Evolutionary conservation across 495 filamentous ascomycete species (phyloP), one percentile per base, ranked within the genome.

Genomic region (Ascobolus immersus): DNA sequence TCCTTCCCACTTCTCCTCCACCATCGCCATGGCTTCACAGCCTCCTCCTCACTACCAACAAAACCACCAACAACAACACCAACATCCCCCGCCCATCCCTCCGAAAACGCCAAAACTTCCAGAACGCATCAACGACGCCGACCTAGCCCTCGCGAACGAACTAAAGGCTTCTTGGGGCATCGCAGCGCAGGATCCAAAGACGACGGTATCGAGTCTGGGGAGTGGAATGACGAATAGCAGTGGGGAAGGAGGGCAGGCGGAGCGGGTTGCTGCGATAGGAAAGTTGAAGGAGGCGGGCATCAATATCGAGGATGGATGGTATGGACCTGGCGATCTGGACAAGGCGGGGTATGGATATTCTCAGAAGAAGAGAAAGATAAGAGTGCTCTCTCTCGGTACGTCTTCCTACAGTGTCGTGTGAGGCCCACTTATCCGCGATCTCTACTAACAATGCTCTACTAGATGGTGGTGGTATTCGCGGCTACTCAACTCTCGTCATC

Each of bases 391-490:
- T 31, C 18, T 31, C 14, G 28, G 28, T 17, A 31, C 10, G 28
- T 27, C 10, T 7, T 9, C 3, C 17, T 7, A 9, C 4, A 4
- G 10, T 10, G 4, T 17, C 9, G 9, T 17, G 12, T 15, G 11
- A 25, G 7, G 22, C 12, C 4, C 28, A n/a, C n/a, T n/a, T n/a
- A n/a, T n/a, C n/a, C n/a, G n/a, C n/a, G n/a, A n/a, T n/a, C 9
- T 31, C 14, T 5, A 31, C 4, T 31, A 17, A 31, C 28, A n/a
- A n/a, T n/a, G n/a, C n/a, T 12, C 15, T 14, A n/a, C 17, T 17
- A 91, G 86, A 93, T 64, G 86, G 86, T 48, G 86, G 86, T 42
- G 86, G 86, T 39, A 82, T 99, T 33, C 70, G 89, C 41, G 86
- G 86, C 25, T 99, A 92, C 59, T 93, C 82, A 32, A 91, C 92